Evolutionary conservation across 2,329 filamentous ascomycete genomes (phyloP).

Genomic region (Polychaeton citri): DNA sequence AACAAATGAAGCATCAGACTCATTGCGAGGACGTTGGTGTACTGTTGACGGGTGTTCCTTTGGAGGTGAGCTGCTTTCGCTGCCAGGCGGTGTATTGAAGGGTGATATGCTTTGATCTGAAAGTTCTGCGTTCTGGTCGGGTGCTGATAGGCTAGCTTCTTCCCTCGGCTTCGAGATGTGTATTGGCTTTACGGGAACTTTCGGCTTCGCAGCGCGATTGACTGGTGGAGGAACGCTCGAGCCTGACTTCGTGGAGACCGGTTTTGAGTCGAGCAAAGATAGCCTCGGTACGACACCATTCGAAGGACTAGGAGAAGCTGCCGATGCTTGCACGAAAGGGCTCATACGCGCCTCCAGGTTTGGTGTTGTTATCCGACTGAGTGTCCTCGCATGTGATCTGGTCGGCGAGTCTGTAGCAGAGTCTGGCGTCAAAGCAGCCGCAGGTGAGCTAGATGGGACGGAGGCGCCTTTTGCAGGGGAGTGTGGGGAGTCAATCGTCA

Average conservation of each 20-base stretch:
- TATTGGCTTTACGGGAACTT: conserved; percentile 34
- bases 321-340: conserved; percentile 18
- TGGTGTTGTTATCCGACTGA: conserved; percentile 29
- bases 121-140: conserved; percentile 24
- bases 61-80: conserved; percentile 41
- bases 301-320: conserved; percentile 2
- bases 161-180: conserved; percentile 14
- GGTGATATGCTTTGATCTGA: conserved; percentile 51
- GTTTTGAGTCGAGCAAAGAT: conserved; percentile 3
- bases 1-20: conserved; percentile 14
- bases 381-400: conserved; percentile 21
- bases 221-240: conserved; percentile 54
- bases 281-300: not conserved
- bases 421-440: conserved; percentile 8
- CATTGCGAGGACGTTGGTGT: conserved; percentile 3
- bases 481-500: conserved; percentile 56
- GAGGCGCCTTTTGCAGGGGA: conserved; percentile 35
- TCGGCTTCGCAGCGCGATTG: conserved; percentile 70
- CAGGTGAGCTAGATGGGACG: not conserved
- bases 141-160: conserved; percentile 17
- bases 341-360: conserved; percentile 25
- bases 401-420: conserved; percentile 15
- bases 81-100: conserved; percentile 75
- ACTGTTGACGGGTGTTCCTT: not conserved
- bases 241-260: conserved; percentile 2